Evolutionary conservation across 805 yeast species (phyloP), one percentile per base, ranked within the genome.

Genomic region (Candida lessepsii): DNA sequence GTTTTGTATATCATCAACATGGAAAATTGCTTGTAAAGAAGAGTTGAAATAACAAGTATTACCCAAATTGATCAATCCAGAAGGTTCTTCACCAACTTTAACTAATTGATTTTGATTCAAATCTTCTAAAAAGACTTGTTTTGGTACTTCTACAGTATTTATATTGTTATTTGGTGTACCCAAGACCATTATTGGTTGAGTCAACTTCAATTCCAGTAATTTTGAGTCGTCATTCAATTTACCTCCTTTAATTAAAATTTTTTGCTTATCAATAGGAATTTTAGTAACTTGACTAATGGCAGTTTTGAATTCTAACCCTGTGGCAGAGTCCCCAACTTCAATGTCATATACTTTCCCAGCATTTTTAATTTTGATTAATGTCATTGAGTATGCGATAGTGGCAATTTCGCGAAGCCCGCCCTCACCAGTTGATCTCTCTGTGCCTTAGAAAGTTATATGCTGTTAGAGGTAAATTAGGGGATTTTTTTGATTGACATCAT

Each of bases 261-360:
- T 91, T 65, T 93, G 99, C 51, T 96, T 81, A 40, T 79, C 84
- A 1, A 81, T 77, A n/a, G 96, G 95, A 40, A 93, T 87, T 43
- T 79, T 79, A 2, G 98, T 91, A 42, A 78, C 59, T 16, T 80
- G 76, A 50, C 76, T 81, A 40, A 93, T 80, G 60, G 82, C 81
- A 34, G 70, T 63, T 58, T 89, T 91, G 60, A 86, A 74, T 5
- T 71, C 74, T 21, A 67, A 57, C 5, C 89, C 95, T 2, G 78
- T 72, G 40, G 78, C 80, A 9, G 54, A 54, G 4, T 76, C 65
- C 35, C 73, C 81, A 23, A 83, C 54, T 30, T 55, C 62, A 14
- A 70, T 57, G 18, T 66, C 67, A 44, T 63, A 60, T n/a, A 60
- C 49, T 41, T 68, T 67, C 9, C 75, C 74, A 9, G 71, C 70